phyloP scores from a whole-genome alignment of 805 yeast genomes.

The Blastobotrys chiropterorum region DNA sequence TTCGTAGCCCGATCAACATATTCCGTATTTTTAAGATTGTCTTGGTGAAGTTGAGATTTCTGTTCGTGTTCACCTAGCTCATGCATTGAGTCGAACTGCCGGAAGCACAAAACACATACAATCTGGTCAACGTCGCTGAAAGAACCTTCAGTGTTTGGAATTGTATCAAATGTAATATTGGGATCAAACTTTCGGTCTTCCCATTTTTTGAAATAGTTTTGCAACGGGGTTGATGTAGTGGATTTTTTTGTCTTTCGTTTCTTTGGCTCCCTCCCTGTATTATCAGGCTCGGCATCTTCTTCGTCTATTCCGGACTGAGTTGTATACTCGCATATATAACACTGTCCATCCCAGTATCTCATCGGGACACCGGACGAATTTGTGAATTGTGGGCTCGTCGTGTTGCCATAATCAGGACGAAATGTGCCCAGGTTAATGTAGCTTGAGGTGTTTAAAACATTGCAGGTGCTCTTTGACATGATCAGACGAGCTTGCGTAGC shows the following conservation, averaged over 20 bases:
- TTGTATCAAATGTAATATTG: neutral
- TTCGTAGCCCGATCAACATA: constrained; percentile 1
- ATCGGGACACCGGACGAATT: neutral
- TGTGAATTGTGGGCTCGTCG: neutral
- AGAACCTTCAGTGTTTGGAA: neutral
- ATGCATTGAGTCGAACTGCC: constrained; percentile 1
- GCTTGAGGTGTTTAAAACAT: neutral
- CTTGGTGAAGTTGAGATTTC: constrained; percentile 3
- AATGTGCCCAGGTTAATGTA: neutral
- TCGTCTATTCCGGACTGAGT: too few species aligned
- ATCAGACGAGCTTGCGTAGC: neutral
- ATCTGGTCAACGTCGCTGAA: neutral
- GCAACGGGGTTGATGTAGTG: neutral
- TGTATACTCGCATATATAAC: neutral
- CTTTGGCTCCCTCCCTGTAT: too few species aligned
- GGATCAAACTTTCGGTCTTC: neutral
- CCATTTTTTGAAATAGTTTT: neutral
- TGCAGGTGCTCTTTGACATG: neutral
- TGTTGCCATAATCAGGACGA: neutral
- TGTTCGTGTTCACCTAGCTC: constrained; percentile 7
- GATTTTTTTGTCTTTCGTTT: neutral
- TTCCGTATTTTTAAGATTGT: neutral
- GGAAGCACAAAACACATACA: constrained; percentile 4
- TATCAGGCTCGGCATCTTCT: too few species aligned
- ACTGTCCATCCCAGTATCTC: neutral